Evolutionary conservation across 192 early-diverging fungal species (phyloP), one percentile per base, ranked within the genome.

Genomic region (Entomortierella parvispora): DNA sequence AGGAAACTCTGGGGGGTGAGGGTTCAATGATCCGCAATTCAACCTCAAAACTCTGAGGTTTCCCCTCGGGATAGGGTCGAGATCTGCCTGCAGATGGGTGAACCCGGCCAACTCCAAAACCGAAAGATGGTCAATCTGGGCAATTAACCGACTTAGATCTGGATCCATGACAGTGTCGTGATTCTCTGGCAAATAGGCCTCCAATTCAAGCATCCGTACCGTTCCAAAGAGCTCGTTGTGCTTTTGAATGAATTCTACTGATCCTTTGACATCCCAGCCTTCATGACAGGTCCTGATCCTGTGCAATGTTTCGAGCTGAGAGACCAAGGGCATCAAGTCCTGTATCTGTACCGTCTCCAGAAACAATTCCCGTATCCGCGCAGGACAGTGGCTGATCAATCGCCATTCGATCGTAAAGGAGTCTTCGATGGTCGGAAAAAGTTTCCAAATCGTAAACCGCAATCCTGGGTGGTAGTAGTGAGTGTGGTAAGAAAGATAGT

Each of bases 211-310:
- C 74, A 77, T 77, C 29, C 49, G 56, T 4, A 77, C 55, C 2
- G 74, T 77, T 6, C 65, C 74, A 58, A 68, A 77, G 28, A 51
- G 47, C 40, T 61, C 51, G n/a, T 68, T 77, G 49, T 77, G 74
- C 43, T 46, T 33, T 42, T 42, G 62, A 65, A 77, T 77, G 47
- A 77, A 77, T 28, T 58, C 37, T 15, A 77, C 62, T 0, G 65
- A 68, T 26, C 74, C 61, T 1, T 34, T 28, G 2, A 77, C 46
- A 63, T 77, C 65, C 74, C 74, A 77, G 1, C 22, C 8, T 7
- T 77, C 74, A 31, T 77, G 74, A 20, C 74, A 64, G 20, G 74
- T 55, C 43, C 61, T 62, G 61, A 77, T 77, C 25, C 66, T 44
- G 20, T 77, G 60, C 0, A 68, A 53, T 0, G 47, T 43, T 4